These are phyloP conservation scores for Castanospermum australe DNA, from an alignment of 306 rosid genomes.

Conservation along the genomic window DNA sequence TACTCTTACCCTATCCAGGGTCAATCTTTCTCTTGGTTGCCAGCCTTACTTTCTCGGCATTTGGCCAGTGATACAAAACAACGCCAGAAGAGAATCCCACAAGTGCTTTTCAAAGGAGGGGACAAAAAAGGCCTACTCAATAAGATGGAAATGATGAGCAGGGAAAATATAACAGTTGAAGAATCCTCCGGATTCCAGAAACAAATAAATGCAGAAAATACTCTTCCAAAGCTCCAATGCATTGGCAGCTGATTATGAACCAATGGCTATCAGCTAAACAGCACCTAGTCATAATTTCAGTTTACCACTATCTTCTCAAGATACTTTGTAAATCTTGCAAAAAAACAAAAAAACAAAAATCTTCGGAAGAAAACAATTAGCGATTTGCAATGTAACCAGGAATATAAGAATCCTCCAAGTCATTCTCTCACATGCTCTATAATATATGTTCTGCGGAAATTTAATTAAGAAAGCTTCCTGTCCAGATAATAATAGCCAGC, in stretches of 20 bases:
- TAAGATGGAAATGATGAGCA: background rate
- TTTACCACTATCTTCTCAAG: background rate
- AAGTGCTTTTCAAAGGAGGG: background rate
- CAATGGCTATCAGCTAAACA: background rate
- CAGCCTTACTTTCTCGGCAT: slow-evolving; percentile 2
- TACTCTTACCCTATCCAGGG: slow-evolving; percentile 39
- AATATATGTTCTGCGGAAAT: slow-evolving; percentile 6
- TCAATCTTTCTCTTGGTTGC: slow-evolving; percentile 29
- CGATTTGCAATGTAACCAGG: slow-evolving; percentile 22
- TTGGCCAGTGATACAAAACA: slow-evolving; percentile 18
- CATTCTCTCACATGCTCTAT: slow-evolving; percentile 7
- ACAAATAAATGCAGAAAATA: slow-evolving; percentile 14
- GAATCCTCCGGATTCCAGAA: background rate
- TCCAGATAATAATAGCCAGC: slow-evolving; percentile 1
- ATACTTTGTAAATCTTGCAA: slow-evolving; percentile 5
- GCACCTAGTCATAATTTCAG: background rate
- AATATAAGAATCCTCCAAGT: background rate
- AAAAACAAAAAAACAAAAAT: too few species aligned
- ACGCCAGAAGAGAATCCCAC: slow-evolving; percentile 2
- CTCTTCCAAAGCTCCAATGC: background rate
- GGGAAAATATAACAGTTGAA: background rate
- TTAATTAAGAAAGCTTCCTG: background rate
- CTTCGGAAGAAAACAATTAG: slow-evolving; percentile 2
- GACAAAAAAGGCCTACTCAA: background rate
- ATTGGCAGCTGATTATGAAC: background rate